phyloP scores from a whole-genome alignment of 2,329 filamentous ascomycete species.

The Madurella mycetomatis region DNA sequence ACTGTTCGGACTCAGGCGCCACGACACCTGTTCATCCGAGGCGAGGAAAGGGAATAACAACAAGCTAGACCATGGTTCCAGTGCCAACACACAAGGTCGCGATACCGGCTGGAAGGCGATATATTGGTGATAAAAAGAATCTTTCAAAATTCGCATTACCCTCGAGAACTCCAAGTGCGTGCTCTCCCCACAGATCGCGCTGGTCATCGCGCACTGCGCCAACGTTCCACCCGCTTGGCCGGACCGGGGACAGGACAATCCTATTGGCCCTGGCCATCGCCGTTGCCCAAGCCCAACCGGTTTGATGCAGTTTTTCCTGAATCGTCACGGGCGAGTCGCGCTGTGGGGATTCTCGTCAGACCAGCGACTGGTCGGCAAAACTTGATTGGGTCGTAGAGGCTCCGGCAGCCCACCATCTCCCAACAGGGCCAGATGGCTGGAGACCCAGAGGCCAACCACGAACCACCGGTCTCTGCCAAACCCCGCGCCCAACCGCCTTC shows the following conservation, averaged over 20 bases:
- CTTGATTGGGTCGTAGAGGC: constrained; percentile 19
- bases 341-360: constrained; percentile 11
- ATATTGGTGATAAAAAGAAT: not conserved
- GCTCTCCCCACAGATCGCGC: not conserved
- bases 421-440: not conserved
- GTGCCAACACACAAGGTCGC: not conserved
- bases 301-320: constrained; percentile 2
- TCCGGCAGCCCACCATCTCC: constrained; percentile 17
- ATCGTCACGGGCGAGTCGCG: constrained; percentile 6
- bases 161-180: not conserved
- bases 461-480: not conserved
- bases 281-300: constrained; percentile 12
- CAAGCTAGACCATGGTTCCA: not conserved
- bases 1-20: too few relatives aligned
- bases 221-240: not conserved
- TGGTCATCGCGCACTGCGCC: not conserved
- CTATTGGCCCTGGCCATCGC: constrained; percentile 10
- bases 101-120: not conserved
- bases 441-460: constrained; percentile 9
- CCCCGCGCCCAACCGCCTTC: constrained; percentile 13
- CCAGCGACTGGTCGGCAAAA: constrained; percentile 7
- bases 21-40: not conserved
- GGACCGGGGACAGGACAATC: not conserved
- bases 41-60: not conserved
- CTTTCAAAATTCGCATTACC: not conserved